Percentiles rank a stretch among this genome's conserved stretches.
These are phyloP conservation scores for Globisporangium cederbergense DNA, from an alignment of 352 stramenopile genomes.

Conservation along the genomic window DNA sequence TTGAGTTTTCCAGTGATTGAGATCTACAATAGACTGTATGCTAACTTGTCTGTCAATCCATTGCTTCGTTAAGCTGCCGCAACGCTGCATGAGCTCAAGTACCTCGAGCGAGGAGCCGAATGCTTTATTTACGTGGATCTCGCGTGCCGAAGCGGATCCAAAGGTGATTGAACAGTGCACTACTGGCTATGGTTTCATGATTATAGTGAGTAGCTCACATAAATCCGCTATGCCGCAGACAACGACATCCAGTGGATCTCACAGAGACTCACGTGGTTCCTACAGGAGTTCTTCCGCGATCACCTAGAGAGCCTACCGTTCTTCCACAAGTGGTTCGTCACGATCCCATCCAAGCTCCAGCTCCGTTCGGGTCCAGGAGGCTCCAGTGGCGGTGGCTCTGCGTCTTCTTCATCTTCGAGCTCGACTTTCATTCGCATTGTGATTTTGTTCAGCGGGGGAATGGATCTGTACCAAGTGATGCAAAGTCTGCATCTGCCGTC, in stretches of 20 bases:
- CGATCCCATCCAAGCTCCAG: constrained; percentile 48
- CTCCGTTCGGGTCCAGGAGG: constrained; percentile 28
- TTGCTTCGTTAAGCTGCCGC: constrained; percentile 32
- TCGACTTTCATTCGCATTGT: constrained; percentile 51
- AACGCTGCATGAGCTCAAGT: constrained; percentile 70
- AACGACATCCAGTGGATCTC: constrained; percentile 38
- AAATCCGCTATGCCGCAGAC: constrained; percentile 24
- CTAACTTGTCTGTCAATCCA: no score
- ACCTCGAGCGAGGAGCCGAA: constrained; percentile 61
- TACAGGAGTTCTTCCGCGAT: constrained; percentile 51
- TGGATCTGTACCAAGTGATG: constrained; percentile 30
- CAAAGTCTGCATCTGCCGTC: constrained; percentile 19
- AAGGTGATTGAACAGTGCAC: constrained; percentile 27
- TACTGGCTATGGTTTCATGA: not conserved
- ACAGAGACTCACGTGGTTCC: constrained; percentile 47
- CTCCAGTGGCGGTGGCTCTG: constrained; percentile 11
- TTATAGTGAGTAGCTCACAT: not conserved
- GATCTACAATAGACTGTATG: no score
- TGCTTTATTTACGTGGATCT: constrained; percentile 71
- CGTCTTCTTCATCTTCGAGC: constrained; percentile 14
- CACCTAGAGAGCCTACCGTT: constrained; percentile 55
- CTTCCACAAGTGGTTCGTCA: constrained; percentile 68
- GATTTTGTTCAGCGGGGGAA: constrained; percentile 51
- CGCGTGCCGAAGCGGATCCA: constrained; percentile 40
- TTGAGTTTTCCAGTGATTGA: no score